These are phyloP conservation scores for Zoysia japonica DNA, from an alignment of 176 grass and related monocot species.

Conservation along the genomic window DNA sequence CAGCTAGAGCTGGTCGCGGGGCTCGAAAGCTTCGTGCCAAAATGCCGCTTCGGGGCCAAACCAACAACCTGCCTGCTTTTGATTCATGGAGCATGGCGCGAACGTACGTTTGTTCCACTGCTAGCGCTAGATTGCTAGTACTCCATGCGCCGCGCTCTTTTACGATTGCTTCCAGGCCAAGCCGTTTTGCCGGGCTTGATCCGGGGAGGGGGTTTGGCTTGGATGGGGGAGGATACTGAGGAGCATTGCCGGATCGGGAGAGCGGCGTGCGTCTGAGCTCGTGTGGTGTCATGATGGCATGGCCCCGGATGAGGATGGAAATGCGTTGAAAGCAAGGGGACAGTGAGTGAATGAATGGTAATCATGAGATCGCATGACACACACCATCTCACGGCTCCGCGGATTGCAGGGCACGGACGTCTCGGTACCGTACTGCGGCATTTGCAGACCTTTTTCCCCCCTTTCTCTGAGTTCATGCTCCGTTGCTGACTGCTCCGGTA, in stretches of 20 bases:
- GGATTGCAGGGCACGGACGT: neutral
- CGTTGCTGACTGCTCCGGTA: too few relatives aligned
- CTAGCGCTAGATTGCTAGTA: too few relatives aligned
- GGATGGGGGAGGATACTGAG: neutral
- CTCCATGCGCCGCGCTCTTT: neutral
- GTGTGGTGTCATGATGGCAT: conserved; percentile 38
- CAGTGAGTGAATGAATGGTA: neutral
- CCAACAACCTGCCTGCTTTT: conserved; percentile 20
- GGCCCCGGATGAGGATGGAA: neutral
- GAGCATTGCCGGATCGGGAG: neutral
- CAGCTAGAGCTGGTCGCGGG: neutral
- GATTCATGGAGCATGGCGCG: neutral
- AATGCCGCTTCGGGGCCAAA: conserved; percentile 34
- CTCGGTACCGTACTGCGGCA: neutral
- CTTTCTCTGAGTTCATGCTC: neutral
- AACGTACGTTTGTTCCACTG: neutral
- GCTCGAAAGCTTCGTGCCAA: conserved; percentile 28
- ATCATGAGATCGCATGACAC: conserved; percentile 26
- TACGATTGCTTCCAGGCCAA: conserved; percentile 1
- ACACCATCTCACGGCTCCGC: neutral
- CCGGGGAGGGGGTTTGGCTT: neutral
- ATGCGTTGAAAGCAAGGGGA: conserved; percentile 6
- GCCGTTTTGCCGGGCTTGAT: neutral
- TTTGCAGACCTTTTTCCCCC: neutral
- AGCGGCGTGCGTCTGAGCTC: conserved; percentile 13